A percentile compares a stretch with the other conserved stretches of the same genome.
These are phyloP conservation scores for Phaseolus coccineus DNA, from an alignment of 331 rosid species.

Conservation along the genomic window DNA sequence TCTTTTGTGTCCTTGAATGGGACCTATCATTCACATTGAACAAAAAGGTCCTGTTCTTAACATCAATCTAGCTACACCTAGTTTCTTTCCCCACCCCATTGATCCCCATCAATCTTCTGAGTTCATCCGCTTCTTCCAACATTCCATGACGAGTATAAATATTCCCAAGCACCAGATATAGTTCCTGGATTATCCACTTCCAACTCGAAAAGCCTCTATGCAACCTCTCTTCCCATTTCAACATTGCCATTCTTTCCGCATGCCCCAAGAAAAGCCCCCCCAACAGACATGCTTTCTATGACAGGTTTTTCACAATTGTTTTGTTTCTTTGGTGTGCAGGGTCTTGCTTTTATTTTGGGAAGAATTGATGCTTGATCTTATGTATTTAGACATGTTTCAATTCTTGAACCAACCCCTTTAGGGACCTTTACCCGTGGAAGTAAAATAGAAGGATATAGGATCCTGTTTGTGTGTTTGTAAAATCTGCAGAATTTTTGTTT, in stretches of 20 bases:
- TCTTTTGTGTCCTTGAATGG: conserved; percentile 53
- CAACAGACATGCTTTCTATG: conserved; percentile 17
- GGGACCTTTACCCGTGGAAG: no score
- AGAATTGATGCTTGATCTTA: no score
- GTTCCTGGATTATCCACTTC: conserved; percentile 64
- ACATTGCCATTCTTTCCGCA: conserved; percentile 54
- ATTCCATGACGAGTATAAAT: conserved; percentile 50
- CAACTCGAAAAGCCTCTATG: conserved; percentile 58
- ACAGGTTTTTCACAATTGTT: no score
- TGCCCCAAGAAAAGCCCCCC: conserved; percentile 67
- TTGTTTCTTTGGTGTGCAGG: no score
- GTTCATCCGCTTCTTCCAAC: conserved; percentile 57
- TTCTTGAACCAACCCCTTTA: no score
- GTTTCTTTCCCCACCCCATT: conserved; percentile 53
- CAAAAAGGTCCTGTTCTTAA: conserved; percentile 52
- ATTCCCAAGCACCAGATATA: conserved; percentile 50
- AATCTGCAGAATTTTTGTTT: no score
- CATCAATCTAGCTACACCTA: conserved; percentile 62
- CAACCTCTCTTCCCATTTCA: conserved; percentile 60
- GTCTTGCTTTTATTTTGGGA: no score
- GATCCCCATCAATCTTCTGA: conserved; percentile 58
- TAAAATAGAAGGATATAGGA: no score
- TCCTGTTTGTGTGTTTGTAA: no score
- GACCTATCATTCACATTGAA: conserved; percentile 57
- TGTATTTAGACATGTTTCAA: no score